phyloP scores from a whole-genome alignment of 2,329 filamentous ascomycete species.

The Paraphaeosphaeria minitans region DNA sequence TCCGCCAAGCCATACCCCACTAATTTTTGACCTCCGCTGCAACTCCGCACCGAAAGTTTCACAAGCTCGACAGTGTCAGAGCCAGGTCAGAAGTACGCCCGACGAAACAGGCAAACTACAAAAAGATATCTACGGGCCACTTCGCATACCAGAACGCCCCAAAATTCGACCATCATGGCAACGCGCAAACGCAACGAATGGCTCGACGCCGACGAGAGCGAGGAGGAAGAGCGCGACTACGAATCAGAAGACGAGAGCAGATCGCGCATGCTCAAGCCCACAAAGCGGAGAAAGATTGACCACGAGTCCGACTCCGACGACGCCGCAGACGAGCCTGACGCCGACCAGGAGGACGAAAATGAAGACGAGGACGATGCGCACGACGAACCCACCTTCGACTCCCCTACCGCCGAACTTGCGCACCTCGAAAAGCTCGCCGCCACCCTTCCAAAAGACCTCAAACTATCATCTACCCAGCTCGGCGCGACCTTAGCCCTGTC shows the following conservation, averaged over 20 bases:
- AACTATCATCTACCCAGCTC: constrained; percentile 32
- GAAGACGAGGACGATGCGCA: constrained; percentile 30
- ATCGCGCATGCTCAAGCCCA: constrained; percentile 58
- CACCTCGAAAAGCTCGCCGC: constrained; percentile 40
- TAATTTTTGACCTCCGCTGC: constrained; percentile 9
- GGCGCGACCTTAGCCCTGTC: constrained; percentile 24
- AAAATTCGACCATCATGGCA: constrained; percentile 57
- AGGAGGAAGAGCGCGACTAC: constrained; percentile 58
- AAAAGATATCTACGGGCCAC: neutral
- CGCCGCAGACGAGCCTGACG: constrained; percentile 31
- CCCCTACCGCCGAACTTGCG: constrained; percentile 32
- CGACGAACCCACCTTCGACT: constrained; percentile 25
- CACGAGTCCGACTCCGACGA: constrained; percentile 43
- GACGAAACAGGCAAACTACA: neutral
- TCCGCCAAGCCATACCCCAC: constrained; percentile 24
- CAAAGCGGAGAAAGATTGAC: constrained; percentile 68
- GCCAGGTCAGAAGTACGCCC: neutral
- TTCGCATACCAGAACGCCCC: neutral
- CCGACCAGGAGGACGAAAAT: constrained; percentile 25
- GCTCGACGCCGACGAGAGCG: constrained; percentile 59
- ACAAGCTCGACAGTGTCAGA: neutral
- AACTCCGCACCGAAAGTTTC: constrained; percentile 9
- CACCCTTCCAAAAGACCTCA: constrained; percentile 43
- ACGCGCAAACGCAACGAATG: constrained; percentile 75
- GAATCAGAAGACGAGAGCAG: constrained; percentile 72